phyloP scores from a whole-genome alignment of 2,329 filamentous ascomycete species.

The Tolypocladium amazonense region DNA sequence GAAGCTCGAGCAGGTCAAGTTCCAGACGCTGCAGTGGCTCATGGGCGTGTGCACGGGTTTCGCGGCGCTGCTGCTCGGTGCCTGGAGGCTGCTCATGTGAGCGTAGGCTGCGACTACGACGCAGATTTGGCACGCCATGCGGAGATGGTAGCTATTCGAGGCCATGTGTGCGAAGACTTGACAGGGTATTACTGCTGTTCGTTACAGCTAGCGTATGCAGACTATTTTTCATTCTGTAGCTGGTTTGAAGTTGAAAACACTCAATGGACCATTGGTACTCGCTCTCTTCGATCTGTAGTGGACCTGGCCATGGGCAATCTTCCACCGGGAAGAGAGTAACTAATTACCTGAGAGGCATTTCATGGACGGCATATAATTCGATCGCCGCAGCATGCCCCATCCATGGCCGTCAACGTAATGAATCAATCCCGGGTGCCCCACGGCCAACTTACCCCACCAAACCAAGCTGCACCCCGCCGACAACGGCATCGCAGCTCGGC shows the following conservation, averaged over 20 bases:
- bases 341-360: background rate
- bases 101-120: background rate
- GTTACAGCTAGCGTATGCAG: background rate
- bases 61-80: conserved; percentile 56
- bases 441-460: background rate
- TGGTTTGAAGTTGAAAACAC: background rate
- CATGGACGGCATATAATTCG: background rate
- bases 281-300: too few species aligned
- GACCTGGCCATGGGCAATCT: too few species aligned
- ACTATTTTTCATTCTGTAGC: background rate
- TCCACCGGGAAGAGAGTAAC: too few species aligned
- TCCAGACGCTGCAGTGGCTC: conserved; percentile 94
- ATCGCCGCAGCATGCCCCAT: background rate
- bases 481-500: background rate
- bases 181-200: background rate
- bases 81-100: conserved; percentile 59
- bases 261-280: background rate
- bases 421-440: background rate
- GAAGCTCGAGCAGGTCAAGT: conserved; percentile 94
- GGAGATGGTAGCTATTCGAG: too few species aligned
- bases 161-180: conserved; percentile 34
- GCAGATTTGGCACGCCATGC: too few species aligned
- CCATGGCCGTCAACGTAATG: background rate
- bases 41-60: conserved; percentile 73
- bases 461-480: background rate